Conservation (phyloP, 1,284 basidiomycete species). For the Singerocomus inundabilis region DNA sequence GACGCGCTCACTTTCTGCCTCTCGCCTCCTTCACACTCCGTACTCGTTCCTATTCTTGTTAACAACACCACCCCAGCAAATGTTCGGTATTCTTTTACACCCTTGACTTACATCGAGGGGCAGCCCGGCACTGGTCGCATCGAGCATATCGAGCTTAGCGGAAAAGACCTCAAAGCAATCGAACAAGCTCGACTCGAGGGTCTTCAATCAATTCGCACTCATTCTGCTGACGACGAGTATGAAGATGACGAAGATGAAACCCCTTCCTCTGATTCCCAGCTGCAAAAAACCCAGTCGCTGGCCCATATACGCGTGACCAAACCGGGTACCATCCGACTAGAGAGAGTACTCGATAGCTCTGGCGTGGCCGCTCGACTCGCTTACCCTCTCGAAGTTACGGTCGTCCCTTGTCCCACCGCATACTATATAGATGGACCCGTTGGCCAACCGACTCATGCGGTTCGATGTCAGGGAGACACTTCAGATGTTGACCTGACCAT, state of each 20-base stretch:
- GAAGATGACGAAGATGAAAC: constrained; percentile 51
- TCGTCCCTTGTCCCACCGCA: constrained; percentile 81
- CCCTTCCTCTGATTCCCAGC: constrained; percentile 28
- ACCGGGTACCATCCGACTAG: constrained; percentile 72
- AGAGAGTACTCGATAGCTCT: constrained; percentile 69
- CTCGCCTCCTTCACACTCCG: constrained; percentile 49
- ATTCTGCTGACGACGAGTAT: constrained; percentile 60
- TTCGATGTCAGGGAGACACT: constrained; percentile 73
- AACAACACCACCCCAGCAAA: constrained; percentile 86
- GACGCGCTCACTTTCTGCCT: constrained; percentile 70
- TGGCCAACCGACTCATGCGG: constrained; percentile 41
- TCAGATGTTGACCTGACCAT: constrained; percentile 64
- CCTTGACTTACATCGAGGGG: constrained; percentile 55
- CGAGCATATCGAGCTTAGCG: constrained; percentile 54
- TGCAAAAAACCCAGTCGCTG: constrained; percentile 73
- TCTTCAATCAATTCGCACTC: constrained; percentile 46
- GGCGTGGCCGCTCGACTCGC: constrained; percentile 64
- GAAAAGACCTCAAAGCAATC: constrained; percentile 66
- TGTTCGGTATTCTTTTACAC: constrained; percentile 75
- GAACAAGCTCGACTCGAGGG: constrained; percentile 55
- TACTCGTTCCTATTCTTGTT: constrained; percentile 78
- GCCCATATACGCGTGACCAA: constrained; percentile 69
- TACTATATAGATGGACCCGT: constrained; percentile 54
- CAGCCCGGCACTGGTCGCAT: constrained; percentile 40
- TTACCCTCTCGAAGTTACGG: constrained; percentile 64